phyloP scores from a whole-genome alignment of 2,329 filamentous ascomycete genomes.

The Penicillium sp. region DNA sequence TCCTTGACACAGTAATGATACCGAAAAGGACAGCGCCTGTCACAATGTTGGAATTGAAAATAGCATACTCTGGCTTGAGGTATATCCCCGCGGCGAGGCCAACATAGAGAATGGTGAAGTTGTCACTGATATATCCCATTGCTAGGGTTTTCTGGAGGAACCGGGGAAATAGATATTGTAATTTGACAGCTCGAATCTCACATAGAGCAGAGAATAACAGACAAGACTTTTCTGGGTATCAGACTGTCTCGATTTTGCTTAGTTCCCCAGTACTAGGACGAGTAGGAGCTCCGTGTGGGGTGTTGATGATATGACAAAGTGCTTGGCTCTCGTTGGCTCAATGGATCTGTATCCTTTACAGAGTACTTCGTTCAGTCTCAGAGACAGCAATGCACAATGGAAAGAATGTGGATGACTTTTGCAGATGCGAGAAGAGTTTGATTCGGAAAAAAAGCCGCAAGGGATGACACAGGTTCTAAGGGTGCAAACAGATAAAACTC shows the following conservation, averaged over 20 bases:
- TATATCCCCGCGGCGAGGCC: constrained; percentile 20
- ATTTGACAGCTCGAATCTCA: background rate
- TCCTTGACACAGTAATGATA: constrained; percentile 22
- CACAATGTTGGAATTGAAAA: constrained; percentile 29
- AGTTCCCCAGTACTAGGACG: background rate
- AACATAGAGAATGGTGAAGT: constrained; percentile 19
- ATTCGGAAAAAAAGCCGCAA: background rate
- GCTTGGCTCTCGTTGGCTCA: background rate
- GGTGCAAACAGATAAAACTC: background rate
- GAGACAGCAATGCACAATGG: too few species aligned
- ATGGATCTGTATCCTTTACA: too few species aligned
- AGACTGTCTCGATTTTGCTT: too few species aligned
- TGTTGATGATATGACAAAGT: background rate
- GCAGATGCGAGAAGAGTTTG: background rate
- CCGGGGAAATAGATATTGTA: background rate
- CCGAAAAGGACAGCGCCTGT: constrained; percentile 27
- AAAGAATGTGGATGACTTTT: background rate
- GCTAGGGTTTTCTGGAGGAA: background rate
- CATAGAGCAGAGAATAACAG: background rate
- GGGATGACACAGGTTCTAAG: background rate
- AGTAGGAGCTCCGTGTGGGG: background rate
- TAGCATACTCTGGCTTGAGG: constrained; percentile 30
- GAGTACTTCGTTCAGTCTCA: background rate
- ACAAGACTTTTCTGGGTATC: background rate
- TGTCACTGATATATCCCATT: constrained; percentile 16